A percentile compares a stretch with the other conserved stretches of the same genome.
Conservation (phyloP, 2,329 filamentous ascomycete species). For the Rutstroemia sp. region DNA sequence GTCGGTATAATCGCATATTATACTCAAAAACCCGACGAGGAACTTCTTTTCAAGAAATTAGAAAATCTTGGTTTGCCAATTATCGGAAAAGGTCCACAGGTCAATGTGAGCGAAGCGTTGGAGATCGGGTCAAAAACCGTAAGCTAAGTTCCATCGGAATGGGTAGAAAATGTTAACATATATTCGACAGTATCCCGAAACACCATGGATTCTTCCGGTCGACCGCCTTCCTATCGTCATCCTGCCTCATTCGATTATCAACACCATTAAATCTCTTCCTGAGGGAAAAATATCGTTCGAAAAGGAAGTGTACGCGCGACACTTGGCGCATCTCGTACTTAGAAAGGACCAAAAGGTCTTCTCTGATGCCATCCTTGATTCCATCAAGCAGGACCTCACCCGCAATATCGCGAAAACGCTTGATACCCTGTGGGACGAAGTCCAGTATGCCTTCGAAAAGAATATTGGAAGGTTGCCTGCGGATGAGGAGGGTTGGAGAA, state of each 20-base stretch:
- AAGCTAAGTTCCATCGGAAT: neutral
- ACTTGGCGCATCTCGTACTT: neutral
- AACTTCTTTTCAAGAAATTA: neutral
- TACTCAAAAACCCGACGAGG: neutral
- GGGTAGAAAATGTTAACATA: too few relatives aligned
- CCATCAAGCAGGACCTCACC: constrained; percentile 22
- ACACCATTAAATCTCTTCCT: constrained; percentile 1
- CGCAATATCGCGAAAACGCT: constrained; percentile 18
- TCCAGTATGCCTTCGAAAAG: constrained; percentile 15
- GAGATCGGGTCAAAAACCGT: neutral
- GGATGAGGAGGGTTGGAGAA: constrained; percentile 25
- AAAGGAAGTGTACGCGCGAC: constrained; percentile 1
- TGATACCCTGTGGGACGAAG: constrained; percentile 20
- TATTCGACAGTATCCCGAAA: neutral
- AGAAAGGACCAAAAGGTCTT: neutral
- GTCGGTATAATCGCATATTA: neutral
- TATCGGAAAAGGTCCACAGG: constrained; percentile 1
- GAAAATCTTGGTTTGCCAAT: neutral
- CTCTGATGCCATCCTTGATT: constrained; percentile 2
- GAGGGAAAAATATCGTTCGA: constrained; percentile 2
- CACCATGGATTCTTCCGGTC: neutral
- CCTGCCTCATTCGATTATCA: neutral
- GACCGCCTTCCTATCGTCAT: constrained; percentile 2
- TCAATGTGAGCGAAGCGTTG: neutral
- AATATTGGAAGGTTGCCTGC: constrained; percentile 22